Conservation (phyloP, 2,329 filamentous ascomycete species). For the Helicocarpus griseus region DNA sequence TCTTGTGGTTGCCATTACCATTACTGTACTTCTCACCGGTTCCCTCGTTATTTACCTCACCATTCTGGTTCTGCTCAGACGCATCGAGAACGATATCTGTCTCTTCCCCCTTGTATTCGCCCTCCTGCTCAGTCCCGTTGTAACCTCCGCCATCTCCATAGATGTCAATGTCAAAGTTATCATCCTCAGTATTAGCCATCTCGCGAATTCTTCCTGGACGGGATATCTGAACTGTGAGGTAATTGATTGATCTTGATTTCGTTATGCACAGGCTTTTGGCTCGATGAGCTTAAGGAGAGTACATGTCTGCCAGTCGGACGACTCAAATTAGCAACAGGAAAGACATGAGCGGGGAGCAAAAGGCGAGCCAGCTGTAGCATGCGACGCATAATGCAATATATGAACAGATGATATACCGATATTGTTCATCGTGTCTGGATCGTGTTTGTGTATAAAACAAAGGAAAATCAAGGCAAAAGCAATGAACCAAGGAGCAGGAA, state of each 20-base stretch:
- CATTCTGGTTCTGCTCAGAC: slow-evolving; percentile 24
- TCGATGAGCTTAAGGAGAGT: slow-evolving; percentile 27
- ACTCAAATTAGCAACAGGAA: slow-evolving; percentile 30
- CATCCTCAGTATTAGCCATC: slow-evolving; percentile 48
- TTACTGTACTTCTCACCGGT: slow-evolving; percentile 18
- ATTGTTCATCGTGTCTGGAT: neutral
- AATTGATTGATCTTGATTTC: slow-evolving; percentile 26
- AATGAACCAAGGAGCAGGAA: neutral
- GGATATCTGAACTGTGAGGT: slow-evolving; percentile 7
- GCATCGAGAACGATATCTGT: slow-evolving; percentile 30
- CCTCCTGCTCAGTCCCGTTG: slow-evolving; percentile 38
- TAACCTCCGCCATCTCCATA: slow-evolving; percentile 51
- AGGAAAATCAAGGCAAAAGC: neutral
- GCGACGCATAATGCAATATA: neutral
- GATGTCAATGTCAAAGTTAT: slow-evolving; percentile 63
- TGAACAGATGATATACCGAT: neutral
- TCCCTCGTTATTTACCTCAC: slow-evolving; percentile 12
- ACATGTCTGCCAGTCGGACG: slow-evolving; percentile 33
- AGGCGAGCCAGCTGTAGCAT: neutral
- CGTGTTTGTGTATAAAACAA: neutral
- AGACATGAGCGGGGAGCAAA: slow-evolving; percentile 6
- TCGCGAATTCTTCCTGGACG: slow-evolving; percentile 14
- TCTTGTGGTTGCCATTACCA: slow-evolving; percentile 17
- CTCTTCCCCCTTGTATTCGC: slow-evolving; percentile 31
- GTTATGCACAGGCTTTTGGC: slow-evolving; percentile 31